Conservation (phyloP, 2,329 filamentous ascomycete species). For the Pochonia chlamydosporia region DNA sequence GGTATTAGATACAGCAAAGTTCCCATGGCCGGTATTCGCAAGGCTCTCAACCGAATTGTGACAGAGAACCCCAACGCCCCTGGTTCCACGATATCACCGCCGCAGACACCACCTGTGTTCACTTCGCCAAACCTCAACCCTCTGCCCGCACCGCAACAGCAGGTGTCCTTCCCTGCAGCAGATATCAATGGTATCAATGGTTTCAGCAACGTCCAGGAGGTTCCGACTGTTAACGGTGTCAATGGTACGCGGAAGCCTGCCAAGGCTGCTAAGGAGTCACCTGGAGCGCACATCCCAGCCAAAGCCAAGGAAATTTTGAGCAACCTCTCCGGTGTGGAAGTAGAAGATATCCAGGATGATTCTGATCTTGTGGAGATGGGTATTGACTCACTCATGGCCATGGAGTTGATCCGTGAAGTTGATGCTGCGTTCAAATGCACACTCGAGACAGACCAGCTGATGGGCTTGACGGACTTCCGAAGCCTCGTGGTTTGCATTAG, state of each 20-base stretch:
- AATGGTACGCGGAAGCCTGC: not conserved
- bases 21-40: slow-evolving; percentile 6
- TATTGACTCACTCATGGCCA: slow-evolving; percentile 44
- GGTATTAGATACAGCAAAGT: slow-evolving; percentile 10
- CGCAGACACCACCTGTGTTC: too few relatives aligned
- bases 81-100: not conserved
- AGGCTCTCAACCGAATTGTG: slow-evolving; percentile 2
- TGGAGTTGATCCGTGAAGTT: slow-evolving; percentile 39
- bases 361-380: slow-evolving; percentile 35
- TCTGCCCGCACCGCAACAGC: too few relatives aligned
- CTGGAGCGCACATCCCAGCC: not conserved
- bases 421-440: slow-evolving; percentile 32
- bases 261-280: not conserved
- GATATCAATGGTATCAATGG: too few relatives aligned
- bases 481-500: too few relatives aligned
- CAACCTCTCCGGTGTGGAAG: slow-evolving; percentile 29
- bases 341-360: slow-evolving; percentile 28
- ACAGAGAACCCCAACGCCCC: not conserved
- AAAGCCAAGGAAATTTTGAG: slow-evolving; percentile 14
- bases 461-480: too few relatives aligned
- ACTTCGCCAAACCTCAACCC: too few relatives aligned
- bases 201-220: too few relatives aligned
- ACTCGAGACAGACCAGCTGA: too few relatives aligned
- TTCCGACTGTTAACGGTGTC: too few relatives aligned
- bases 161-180: too few relatives aligned